Evolutionary conservation across 805 yeast species (phyloP).

Genomic region (Candida nanaspora): DNA sequence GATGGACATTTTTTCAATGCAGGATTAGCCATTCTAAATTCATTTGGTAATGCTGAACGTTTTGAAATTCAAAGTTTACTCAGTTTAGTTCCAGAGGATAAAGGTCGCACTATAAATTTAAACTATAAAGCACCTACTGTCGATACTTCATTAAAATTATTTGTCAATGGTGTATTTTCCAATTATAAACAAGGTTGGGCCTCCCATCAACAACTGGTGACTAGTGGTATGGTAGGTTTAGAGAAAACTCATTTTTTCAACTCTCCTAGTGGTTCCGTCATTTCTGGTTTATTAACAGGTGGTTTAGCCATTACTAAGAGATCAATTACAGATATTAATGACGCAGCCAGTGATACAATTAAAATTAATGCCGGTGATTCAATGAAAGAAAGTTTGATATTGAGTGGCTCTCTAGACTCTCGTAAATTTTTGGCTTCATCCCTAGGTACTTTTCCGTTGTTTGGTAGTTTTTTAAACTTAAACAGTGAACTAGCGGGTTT

Average conservation of each 20-base stretch:
- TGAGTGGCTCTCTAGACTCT: conserved; percentile 35
- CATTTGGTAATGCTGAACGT: conserved; percentile 65
- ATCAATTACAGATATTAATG: conserved; percentile 42
- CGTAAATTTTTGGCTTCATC: conserved; percentile 29
- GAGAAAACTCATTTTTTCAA: conserved; percentile 21
- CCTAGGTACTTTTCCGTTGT: conserved; percentile 33
- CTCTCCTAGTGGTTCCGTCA: conserved; percentile 10
- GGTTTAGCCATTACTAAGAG: conserved; percentile 62
- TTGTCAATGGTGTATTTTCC: conserved; percentile 41
- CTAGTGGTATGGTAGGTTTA: conserved; percentile 46
- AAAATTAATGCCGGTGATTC: conserved; percentile 57
- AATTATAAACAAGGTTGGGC: conserved; percentile 46
- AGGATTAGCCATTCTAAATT: conserved; percentile 36
- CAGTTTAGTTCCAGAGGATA: conserved; percentile 42
- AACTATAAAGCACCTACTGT: conserved; percentile 36
- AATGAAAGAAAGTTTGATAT: conserved; percentile 46
- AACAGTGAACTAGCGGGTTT: conserved; percentile 39
- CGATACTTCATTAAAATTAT: conserved; percentile 37
- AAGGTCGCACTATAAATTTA: conserved; percentile 47
- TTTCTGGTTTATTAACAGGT: conserved; percentile 13
- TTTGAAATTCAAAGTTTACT: conserved; percentile 42
- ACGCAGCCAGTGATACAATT: conserved; percentile 46
- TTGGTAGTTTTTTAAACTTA: conserved; percentile 35
- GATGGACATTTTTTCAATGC: conserved; percentile 27
- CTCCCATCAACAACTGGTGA: conserved; percentile 41